These are phyloP conservation scores for Ceratobasidium sp. DNA, from an alignment of 1,284 basidiomycete species.

Conservation along the genomic window DNA sequence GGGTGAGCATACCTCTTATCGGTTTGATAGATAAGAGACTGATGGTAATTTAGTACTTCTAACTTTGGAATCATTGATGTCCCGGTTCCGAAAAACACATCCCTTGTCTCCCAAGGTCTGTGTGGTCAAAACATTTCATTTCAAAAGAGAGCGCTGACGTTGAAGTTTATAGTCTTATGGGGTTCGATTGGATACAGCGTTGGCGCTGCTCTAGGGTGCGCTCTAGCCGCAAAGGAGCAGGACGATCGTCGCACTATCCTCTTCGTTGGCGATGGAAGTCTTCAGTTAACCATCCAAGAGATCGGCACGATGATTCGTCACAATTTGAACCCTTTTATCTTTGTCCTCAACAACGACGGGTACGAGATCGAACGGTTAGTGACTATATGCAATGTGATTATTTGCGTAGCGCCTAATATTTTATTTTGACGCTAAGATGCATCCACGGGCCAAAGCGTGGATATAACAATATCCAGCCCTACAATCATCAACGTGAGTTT, in stretches of 20 bases:
- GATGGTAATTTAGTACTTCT: conserved; percentile 57
- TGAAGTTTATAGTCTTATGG: conserved; percentile 72
- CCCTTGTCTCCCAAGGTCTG: conserved; percentile 71
- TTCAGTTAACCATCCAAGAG: conserved; percentile 62
- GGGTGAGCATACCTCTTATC: conserved; percentile 55
- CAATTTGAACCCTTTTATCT: conserved; percentile 78
- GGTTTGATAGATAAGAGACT: background rate
- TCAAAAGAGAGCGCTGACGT: conserved; percentile 43
- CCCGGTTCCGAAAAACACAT: conserved; percentile 72
- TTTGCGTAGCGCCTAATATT: conserved; percentile 6
- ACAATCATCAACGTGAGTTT: conserved; percentile 61
- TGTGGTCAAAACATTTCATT: conserved; percentile 46
- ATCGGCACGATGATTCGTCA: conserved; percentile 79
- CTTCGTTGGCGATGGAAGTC: conserved; percentile 87
- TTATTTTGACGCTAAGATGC: conserved; percentile 27
- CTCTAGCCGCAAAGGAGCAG: conserved; percentile 78
- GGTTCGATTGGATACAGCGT: conserved; percentile 90
- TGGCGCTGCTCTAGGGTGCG: conserved; percentile 77
- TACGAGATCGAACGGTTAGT: conserved; percentile 89
- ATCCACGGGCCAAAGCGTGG: conserved; percentile 54
- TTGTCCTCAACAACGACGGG: conserved; percentile 90
- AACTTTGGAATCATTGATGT: conserved; percentile 83
- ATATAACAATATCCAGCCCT: conserved; percentile 58
- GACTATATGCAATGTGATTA: conserved; percentile 66
- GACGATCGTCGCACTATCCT: conserved; percentile 75